Base-by-base conservation (phyloP, 768 basidiomycete species). In the Suillus tomentosus region DNA sequence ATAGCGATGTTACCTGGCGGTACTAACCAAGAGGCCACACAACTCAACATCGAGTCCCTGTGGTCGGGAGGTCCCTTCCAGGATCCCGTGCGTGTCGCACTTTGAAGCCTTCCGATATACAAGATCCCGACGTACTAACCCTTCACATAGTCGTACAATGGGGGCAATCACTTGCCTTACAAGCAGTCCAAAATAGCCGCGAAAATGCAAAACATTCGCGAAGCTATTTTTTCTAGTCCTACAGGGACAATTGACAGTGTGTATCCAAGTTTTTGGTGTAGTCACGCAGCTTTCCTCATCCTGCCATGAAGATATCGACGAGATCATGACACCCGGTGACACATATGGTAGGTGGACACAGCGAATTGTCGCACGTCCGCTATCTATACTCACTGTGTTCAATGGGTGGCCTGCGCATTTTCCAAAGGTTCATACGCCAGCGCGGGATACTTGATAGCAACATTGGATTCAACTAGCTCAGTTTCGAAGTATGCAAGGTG, bases 51-150 rank as follows among this genome's bases (percentile, higher is more conserved):
- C 54, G 90, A 92, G 70, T 86, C 87, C 15, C 77, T 92, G 10
- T 92, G 91, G 90, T 82, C 85, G 22, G 90, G 90, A 22, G 90
- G 90, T 4, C 87, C 89, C 9, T 89, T 89, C 66, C 80, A 84
- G 55, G 85, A 89, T 69, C 81, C 83, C 11, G 89, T 90, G 70
- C 37, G 81, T 74, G 17, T 36, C 55, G 3, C 17, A 19, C 5
- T 58, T 42, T n/a, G 11, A 24, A 34, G 62, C 13, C 19, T 31
- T 62, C n/a, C 15, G 10, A 7, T 36, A 7, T 14, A 6, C n/a
- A 24, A 7, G 56, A n/a, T 22, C 8, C 2, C 40, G 14, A 40
- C n/a, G 14, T 24, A 42, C 39, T 59, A 40, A 47, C 8, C 5
- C 14, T 40, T 13, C 53, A 58, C 39, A 56, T 57, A 87, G 87